These are phyloP conservation scores for Aspergillus carlsbadensis DNA, from an alignment of 495 filamentous ascomycete species.

Conservation along the genomic window DNA sequence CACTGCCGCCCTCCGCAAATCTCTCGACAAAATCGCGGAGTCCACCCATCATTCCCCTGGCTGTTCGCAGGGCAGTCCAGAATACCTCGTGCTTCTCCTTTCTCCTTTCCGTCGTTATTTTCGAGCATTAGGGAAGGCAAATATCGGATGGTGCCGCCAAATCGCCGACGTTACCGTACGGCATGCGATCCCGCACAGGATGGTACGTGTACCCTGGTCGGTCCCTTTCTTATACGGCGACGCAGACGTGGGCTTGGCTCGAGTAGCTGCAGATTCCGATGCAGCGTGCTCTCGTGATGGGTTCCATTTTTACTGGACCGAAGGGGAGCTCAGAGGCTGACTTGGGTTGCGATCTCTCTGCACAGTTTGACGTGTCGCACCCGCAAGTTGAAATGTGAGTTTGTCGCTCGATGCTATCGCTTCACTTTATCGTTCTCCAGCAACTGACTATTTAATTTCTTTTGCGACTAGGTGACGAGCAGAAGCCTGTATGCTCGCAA, in stretches of 20 bases:
- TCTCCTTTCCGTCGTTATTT: not conserved
- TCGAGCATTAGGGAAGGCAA: not conserved
- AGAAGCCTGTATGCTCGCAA: conserved; percentile 57
- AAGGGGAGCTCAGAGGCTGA: conserved; percentile 3
- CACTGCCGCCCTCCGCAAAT: conserved; percentile 10
- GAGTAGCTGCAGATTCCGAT: not conserved
- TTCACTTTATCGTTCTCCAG: not conserved
- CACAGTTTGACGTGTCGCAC: conserved; percentile 60
- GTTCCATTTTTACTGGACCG: not conserved
- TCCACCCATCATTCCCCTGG: not conserved
- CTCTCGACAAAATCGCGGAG: conserved; percentile 1
- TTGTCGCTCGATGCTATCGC: not conserved
- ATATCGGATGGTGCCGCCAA: conserved; percentile 32
- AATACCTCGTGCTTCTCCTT: not conserved
- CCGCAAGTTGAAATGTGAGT: conserved; percentile 61
- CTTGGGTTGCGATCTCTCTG: not conserved
- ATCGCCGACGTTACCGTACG: conserved; percentile 31
- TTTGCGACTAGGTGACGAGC: conserved; percentile 45
- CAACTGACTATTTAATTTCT: not conserved
- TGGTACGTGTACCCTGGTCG: conserved; percentile 33
- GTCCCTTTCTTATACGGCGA: not conserved
- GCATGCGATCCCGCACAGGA: conserved; percentile 54
- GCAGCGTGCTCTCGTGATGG: not conserved
- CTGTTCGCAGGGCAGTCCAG: not conserved
- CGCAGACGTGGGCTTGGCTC: not conserved